These are phyloP conservation scores for Phaeosphaeriaceae sp. DNA, from an alignment of 2,329 filamentous ascomycete genomes.

Conservation along the genomic window DNA sequence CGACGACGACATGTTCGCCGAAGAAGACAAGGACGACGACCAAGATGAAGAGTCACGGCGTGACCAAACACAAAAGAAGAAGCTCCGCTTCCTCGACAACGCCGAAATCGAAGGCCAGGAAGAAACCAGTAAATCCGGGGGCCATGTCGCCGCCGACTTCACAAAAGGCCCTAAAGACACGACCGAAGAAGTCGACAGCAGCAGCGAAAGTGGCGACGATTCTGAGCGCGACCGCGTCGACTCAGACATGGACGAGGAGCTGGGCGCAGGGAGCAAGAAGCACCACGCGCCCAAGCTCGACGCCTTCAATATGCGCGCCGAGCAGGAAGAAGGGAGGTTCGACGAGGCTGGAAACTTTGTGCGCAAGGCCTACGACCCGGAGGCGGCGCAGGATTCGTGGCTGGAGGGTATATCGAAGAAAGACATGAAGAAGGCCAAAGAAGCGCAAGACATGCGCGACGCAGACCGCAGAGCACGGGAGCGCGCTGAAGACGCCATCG, in stretches of 20 bases:
- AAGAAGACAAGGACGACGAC: constrained; percentile 64
- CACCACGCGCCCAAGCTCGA: constrained; percentile 92
- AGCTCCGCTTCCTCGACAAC: constrained; percentile 65
- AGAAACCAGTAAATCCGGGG: constrained; percentile 73
- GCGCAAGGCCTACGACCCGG: constrained; percentile 85
- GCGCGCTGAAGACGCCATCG: constrained; percentile 74
- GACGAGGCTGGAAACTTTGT: constrained; percentile 92
- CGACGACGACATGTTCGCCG: constrained; percentile 83
- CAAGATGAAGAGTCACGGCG: constrained; percentile 61
- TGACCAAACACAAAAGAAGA: constrained; percentile 67
- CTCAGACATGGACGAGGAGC: constrained; percentile 78
- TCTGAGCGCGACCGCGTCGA: constrained; percentile 72
- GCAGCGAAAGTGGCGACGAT: constrained; percentile 65
- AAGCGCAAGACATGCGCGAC: constrained; percentile 85
- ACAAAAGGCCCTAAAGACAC: constrained; percentile 40
- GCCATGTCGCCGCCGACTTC: constrained; percentile 68
- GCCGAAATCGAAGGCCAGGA: constrained; percentile 83
- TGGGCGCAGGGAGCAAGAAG: constrained; percentile 90
- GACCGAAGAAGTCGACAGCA: constrained; percentile 70
- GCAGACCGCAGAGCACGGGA: constrained; percentile 75
- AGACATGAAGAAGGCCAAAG: constrained; percentile 86
- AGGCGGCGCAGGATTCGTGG: constrained; percentile 91
- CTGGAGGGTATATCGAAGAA: constrained; percentile 91
- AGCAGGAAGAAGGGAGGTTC: constrained; percentile 92
- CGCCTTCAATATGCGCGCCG: constrained; percentile 90